Base-by-base conservation (phyloP, 1,284 basidiomycete species). In the Coniophora puteana region DNA sequence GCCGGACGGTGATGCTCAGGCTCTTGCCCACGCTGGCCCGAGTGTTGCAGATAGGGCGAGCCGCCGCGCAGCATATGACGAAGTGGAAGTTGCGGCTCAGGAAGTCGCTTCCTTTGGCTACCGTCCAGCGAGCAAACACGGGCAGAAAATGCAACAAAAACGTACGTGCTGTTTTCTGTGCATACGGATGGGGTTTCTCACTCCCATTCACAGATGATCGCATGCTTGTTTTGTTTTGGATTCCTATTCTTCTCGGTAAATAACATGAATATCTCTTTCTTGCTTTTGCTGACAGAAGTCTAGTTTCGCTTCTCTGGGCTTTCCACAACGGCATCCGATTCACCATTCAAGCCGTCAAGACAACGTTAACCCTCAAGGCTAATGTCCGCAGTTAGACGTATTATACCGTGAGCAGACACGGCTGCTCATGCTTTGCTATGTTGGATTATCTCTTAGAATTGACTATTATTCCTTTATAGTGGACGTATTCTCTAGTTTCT, bases 151-250 rank as follows among this genome's bases (percentile, higher is more conserved):
- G 40, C 74, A 74, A 58, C 81, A 83, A 68, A 87, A 88, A 68
- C 80, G 87, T 89, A 59, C 62, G 83, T 68, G 32, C 50, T 14
- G 24, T 31, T 37, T 31, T 22, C 34, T 33, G 22, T 5, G 31
- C 20, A 3, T 26, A 25, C 22, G 4, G 18, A 5, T 0, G 4
- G 5, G 24, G 12, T 38, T 5, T 21, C 14, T 58, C 22, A 55
- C 38, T 16, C 8, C 14, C 16, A 8, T 31, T 27, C 51, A 18
- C 54, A 90, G 92, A 89, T 63, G 93, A 97, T 62, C 82, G 83
- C 35, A 96, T 97, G 93, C 77, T 97, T 36, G 65, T 93, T 38
- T 66, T 90, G 43, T 96, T 97, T 74, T 97, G 93, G 93, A 75
- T 96, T 51, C 93, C 93, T 3, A 89, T 94, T 49, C 71, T 96